Evolutionary conservation across 2,329 filamentous ascomycete genomes (phyloP), one percentile per base, ranked within the genome.

Genomic region (Aspergillus quadrilineatus): DNA sequence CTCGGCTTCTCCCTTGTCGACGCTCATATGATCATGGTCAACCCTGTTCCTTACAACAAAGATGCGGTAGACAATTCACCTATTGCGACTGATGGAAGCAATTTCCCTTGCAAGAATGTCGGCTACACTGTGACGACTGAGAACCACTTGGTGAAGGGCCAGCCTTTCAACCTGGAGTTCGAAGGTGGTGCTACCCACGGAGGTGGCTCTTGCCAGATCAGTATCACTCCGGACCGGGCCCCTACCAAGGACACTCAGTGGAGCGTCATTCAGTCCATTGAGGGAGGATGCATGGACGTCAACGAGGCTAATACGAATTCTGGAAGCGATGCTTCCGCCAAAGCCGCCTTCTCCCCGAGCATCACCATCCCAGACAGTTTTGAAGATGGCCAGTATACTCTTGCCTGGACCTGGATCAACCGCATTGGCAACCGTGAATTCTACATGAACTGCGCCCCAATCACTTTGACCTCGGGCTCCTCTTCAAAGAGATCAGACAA

Each of bases 391-490:
- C 82, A 92, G 41, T 92, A 89, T 28, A 89, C 87, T 0, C 80
- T 97, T 4, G 90, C 90, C 0, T 97, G 92, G 92, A 91, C 91
- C 0, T 97, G 94, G 94, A 85, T 96, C 75, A 97, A 97, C 75
- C 89, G 88, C 58, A 69, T 96, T 8, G 94, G 94, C 2, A 96
- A 96, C 78, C 87, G 92, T 1, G 94, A 97, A 71, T 91, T 96
- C 82, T 97, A 97, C 81, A 96, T 96, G 92, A 95, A 96, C 82
- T 99, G 93, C 65, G 90, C 89, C 0, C 85, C 90, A n/a, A n/a
- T n/a, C n/a, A n/a, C n/a, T n/a, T n/a, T n/a, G n/a, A n/a, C n/a
- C n/a, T n/a, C n/a, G n/a, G n/a, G n/a, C n/a, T n/a, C n/a, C n/a
- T n/a, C n/a, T n/a, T n/a, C n/a, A 52, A 82, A 85, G 68, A 70